Base-by-base conservation (phyloP, 371 early-diverging fungal species). In the Dinochytrium kinnereticum region DNA sequence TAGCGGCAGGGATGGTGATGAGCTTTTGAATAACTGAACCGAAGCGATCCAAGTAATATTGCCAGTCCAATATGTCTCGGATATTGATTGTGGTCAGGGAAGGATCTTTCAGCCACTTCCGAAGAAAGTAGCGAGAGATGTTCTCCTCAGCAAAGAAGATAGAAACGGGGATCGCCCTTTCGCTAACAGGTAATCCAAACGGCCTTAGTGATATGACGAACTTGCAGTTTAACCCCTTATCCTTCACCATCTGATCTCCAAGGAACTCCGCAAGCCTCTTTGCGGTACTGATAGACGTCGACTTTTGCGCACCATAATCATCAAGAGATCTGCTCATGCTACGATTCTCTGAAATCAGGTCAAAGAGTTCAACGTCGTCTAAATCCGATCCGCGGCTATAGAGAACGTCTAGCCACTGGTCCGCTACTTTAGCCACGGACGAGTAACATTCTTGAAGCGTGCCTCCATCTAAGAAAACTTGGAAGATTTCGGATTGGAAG, bases 1-100 rank as follows among this genome's bases (percentile, higher is more conserved):
- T 93, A 1, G 98, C 96, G 1, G 99, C 99, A 2, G 99, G 99
- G 76, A 99, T 97, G 2, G 98, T 96, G 74, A 99, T 97, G 51
- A 99, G 84, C 79, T 99, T 98, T 78, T 96, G 97, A 75, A 99
- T 93, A 0, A 97, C 95, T 30, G 92, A 91, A 24, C 95, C 96
- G 73, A 99, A 95, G 40, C 99, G 93, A 74, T 98, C 98, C 68
- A 94, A 74, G 79, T 99, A 99, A 82, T 99, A 99, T 51, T 91
- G 84, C 99, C 99, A 99, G 84, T 99, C 99, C 24, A 99, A 76
- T 37, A 99, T 92, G 33, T 92, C 90, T 51, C 97, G 88, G 77
- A 96, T 92, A 78, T 96, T 93, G 81, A 92, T 88, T 73, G 89
- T 87, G 50, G 87, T 81, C 34, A 84, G 61, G 30, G 76, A 68